Evolutionary conservation across 2,329 filamentous ascomycete species (phyloP), one percentile per base, ranked within the genome.

Genomic region (Zymoseptoria pseudotritici): DNA sequence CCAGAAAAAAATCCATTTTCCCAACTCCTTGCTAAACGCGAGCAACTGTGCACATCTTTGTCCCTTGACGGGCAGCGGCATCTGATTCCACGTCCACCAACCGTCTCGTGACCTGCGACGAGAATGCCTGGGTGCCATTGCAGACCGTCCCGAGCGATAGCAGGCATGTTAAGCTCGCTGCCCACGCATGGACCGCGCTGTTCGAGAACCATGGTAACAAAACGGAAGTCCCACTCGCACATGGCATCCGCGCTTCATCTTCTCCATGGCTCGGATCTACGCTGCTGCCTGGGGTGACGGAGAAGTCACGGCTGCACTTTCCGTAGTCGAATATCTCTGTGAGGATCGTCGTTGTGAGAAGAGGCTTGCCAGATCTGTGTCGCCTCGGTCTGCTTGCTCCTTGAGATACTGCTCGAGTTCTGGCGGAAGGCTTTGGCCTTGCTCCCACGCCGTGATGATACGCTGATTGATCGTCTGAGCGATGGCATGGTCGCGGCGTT

Each of bases 361-460:
- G 31, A 64, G 51, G 7, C 59, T 56, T 22, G 42, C 60, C 26
- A 67, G 49, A 17, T 65, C 63, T 19, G 67, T 58, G 13, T 65
- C 64, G 36, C 69, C 68, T 42, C 67, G 67, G 60, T 73, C 71
- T 22, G 65, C 64, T 59, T 72, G 69, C 54, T 73, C 71, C 54
- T 73, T 73, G 58, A 73, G 69, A 49, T 70, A 71, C 55, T 70
- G 67, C 59, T 73, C 72, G 49, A 73, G 64, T 22, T 73, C 70
- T 11, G 71, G 70, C 21, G 70, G 66, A 53, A 73, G 62, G 29
- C 60, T 65, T 53, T 67, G 68, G 13, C 72, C 72, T 61, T 69
- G 67, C 50, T 70, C 66, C 64, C 67, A 67, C 4, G 70, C 71
- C 7, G 65, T 61, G 31, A 72, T 66, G 50, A 72, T 66, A 51